Percentiles rank a stretch among this genome's conserved stretches.
phyloP scores from a whole-genome alignment of 2,329 filamentous ascomycete species.

The Hymenoscyphus salicellus region DNA sequence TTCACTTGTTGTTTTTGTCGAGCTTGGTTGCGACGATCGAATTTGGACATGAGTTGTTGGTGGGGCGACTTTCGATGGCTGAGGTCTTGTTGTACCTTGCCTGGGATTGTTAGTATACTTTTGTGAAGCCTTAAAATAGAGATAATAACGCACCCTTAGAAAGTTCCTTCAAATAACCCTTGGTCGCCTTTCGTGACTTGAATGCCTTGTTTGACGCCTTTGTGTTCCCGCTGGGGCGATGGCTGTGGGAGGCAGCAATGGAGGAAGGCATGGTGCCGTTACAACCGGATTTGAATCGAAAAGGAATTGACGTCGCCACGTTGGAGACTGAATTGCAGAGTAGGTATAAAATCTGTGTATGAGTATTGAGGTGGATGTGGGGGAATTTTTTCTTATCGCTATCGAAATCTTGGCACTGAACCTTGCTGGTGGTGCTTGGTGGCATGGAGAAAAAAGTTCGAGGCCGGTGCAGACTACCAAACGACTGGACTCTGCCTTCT shows the following conservation, averaged over 20 bases:
- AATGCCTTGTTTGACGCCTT: conserved; percentile 86
- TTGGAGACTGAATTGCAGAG: conserved; percentile 37
- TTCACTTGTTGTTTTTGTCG: conserved; percentile 85
- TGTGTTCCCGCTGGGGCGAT: conserved; percentile 72
- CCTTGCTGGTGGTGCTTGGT: background rate
- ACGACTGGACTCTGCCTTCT: background rate
- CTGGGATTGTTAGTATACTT: conserved; percentile 42
- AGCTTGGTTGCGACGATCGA: conserved; percentile 91
- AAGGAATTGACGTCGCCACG: conserved; percentile 67
- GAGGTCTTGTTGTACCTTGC: conserved; percentile 70
- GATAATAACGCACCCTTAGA: conserved; percentile 65
- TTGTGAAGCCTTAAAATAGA: background rate
- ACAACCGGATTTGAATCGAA: conserved; percentile 81
- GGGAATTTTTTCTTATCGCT: conserved; percentile 3
- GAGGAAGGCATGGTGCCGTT: conserved; percentile 70
- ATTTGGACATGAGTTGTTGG: conserved; percentile 95
- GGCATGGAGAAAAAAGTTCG: conserved; percentile 4
- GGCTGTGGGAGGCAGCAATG: conserved; percentile 67
- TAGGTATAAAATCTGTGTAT: background rate
- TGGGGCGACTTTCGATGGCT: conserved; percentile 80
- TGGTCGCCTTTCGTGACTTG: conserved; percentile 88
- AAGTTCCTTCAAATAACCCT: conserved; percentile 78
- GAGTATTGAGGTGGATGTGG: background rate
- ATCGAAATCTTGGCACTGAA: background rate
- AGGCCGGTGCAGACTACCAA: background rate